Conservation (phyloP, 2,329 filamentous ascomycete genomes). For the Alternaria hordeiaustralica region DNA sequence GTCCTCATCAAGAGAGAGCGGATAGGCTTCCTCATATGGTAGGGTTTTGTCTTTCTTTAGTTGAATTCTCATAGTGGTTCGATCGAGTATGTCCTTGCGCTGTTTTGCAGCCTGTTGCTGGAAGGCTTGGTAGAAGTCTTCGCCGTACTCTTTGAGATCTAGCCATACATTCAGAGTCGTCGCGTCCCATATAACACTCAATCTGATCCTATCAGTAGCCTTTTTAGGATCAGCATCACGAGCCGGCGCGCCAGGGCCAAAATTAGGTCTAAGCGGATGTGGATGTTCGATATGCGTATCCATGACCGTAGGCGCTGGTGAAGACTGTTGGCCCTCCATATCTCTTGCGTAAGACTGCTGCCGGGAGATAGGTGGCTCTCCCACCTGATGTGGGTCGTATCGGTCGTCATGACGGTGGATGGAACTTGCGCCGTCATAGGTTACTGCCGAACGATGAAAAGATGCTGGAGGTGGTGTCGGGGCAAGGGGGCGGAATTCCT, state of each 20-base stretch:
- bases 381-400: background rate
- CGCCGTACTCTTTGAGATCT: background rate
- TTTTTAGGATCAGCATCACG: background rate
- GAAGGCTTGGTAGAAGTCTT: background rate
- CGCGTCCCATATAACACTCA: background rate
- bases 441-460: slow-evolving; percentile 1
- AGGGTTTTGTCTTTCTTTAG: background rate
- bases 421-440: background rate
- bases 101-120: background rate
- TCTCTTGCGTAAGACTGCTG: background rate
- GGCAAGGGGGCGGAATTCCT: background rate
- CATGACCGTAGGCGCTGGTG: background rate
- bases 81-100: background rate
- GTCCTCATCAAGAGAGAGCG: background rate
- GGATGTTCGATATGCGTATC: background rate
- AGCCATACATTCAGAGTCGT: background rate
- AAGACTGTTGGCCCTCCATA: background rate
- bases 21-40: background rate
- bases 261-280: background rate
- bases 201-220: background rate
- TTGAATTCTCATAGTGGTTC: background rate
- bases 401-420: background rate
- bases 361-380: background rate
- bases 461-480: background rate
- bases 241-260: background rate